Percentiles rank a stretch among this genome's conserved stretches.
phyloP scores from a whole-genome alignment of 73 alveolate species.

The Breviolum minutum region DNA sequence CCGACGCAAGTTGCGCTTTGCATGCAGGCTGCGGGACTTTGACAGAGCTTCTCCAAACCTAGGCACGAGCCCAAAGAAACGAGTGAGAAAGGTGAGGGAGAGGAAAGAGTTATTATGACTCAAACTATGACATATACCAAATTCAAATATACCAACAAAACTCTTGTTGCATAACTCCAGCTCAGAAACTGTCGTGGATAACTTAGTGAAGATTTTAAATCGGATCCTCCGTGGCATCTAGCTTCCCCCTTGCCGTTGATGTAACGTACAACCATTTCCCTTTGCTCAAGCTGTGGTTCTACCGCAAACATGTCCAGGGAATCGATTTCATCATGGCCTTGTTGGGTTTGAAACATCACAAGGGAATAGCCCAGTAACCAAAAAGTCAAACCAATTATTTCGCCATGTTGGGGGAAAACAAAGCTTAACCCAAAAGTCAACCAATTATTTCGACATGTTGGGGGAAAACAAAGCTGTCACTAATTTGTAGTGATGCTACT shows the following conservation, averaged over 20 bases:
- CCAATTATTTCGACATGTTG: neutral
- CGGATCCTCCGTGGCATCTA: neutral
- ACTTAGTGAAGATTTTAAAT: neutral
- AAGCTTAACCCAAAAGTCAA: neutral
- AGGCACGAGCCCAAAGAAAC: neutral
- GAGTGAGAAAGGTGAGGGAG: neutral
- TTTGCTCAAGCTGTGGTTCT: neutral
- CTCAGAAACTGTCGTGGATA: neutral
- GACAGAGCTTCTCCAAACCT: constrained; percentile 2
- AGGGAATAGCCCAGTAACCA: neutral
- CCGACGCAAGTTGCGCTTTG: neutral
- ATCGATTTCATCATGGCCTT: neutral
- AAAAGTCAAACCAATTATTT: neutral
- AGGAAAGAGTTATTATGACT: neutral
- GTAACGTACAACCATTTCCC: neutral
- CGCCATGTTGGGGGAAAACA: neutral
- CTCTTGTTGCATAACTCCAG: neutral
- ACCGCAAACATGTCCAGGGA: neutral
- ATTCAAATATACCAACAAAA: neutral
- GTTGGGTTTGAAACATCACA: neutral
- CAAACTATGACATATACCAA: neutral
- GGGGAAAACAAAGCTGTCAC: neutral
- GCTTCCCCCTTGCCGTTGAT: neutral
- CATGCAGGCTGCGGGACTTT: neutral
- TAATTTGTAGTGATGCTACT: neutral